Evolutionary conservation across 352 stramenopile genomes (phyloP).

Genomic region (Phytophthora aleatoria): DNA sequence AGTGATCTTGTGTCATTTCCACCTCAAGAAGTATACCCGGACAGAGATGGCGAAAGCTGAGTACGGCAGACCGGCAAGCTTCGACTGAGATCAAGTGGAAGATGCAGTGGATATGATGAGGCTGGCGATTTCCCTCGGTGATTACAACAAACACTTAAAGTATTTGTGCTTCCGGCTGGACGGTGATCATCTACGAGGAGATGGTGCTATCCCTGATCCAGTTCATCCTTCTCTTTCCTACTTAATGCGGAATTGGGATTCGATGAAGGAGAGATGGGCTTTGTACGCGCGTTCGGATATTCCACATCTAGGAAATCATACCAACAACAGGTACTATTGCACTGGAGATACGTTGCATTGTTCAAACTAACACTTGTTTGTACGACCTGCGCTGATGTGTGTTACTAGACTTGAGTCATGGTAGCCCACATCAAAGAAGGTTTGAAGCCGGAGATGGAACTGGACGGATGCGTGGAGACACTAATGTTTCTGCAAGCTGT

Average conservation of each 20-base stretch:
- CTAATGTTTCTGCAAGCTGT: not conserved
- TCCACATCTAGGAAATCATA: not conserved
- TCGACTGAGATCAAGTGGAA: not conserved
- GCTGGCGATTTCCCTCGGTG: not conserved
- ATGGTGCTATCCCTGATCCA: conserved; percentile 2
- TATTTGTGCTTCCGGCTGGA: not conserved
- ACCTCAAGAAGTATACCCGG: not conserved
- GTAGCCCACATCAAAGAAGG: not conserved
- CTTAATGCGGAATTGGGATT: conserved; percentile 16
- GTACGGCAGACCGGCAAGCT: not conserved
- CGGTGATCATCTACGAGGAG: too few species aligned
- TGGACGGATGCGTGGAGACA: not conserved
- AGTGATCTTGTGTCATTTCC: conserved; percentile 3
- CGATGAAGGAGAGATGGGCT: conserved; percentile 6
- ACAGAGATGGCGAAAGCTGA: not conserved
- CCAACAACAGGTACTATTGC: not conserved
- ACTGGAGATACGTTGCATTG: not conserved
- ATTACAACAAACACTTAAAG: not conserved
- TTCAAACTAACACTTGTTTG: not conserved
- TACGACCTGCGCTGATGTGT: not conserved
- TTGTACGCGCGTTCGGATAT: conserved; percentile 2
- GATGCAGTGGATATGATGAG: not conserved
- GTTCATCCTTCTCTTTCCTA: conserved; percentile 8
- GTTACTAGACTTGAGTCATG: not conserved
- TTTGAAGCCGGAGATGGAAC: not conserved